Base-by-base conservation (phyloP, 306 rosid genomes). In the Trifolium repens region DNA sequence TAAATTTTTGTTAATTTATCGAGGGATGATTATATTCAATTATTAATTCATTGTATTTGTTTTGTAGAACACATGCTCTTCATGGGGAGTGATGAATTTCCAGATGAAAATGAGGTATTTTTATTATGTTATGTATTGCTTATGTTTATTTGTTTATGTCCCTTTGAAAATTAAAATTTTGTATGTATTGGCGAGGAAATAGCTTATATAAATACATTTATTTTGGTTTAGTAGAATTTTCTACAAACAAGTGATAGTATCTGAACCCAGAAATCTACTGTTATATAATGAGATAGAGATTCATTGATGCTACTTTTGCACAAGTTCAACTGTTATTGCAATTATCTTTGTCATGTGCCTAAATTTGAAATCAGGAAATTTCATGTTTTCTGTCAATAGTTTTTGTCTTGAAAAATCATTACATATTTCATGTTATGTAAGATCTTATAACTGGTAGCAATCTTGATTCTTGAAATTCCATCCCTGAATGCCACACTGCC, bases 1-100 rank as follows among this genome's bases (percentile, higher is more conserved):
- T 32, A 2, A 1, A 40, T 24, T 43, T 16, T 54, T 34, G 37
- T 78, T 8, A 37, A 24, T 55, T 35, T 34, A 39, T 63, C 24
- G 0, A 9, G 68, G 24, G 22, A 57, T 79, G 68, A 2, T 53
- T 39, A 7, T 55, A 26, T 9, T 60, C 19, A 8, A 52, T 69
- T 43, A 34, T 19, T 17, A 60, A 19, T 73, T 78, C 39, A 59
- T n/a, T 39, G 59, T 63, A 8, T 70, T 8, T 83, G 70, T 40
- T 74, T 74, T 89, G 85, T 89, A 94, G 98, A 94, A 80, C 98
- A 94, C 82, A 94, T 94, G 98, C 98, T 94, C 75, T 94, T 94
- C 91, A 94, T 94, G 98, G 98, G 98, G 82, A 94, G 98, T 83
- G 80, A 78, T 35, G 93, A 82, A 30, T 94, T 89, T 89, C 93